Evolutionary conservation across 495 filamentous ascomycete species (phyloP), one percentile per base, ranked within the genome.

Genomic region (Hypomontagnella submonticulosa): DNA sequence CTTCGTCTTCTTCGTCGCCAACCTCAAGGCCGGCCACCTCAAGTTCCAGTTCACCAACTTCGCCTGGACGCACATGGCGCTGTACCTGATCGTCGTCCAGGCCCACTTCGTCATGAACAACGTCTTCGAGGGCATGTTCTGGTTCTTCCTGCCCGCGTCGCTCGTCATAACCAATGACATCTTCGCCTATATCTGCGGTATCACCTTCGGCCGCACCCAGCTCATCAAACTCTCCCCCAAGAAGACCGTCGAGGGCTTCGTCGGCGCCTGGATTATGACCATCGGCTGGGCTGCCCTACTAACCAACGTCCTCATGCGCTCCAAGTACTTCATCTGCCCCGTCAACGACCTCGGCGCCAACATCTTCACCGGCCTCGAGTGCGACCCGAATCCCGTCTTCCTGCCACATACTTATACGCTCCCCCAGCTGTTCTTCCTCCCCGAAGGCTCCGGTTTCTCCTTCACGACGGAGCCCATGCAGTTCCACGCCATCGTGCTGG

Each of bases 71-170:
- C 96, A 99, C 76, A 97, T 99, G 92, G 96, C 96, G 1, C 85
- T 99, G 30, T 97, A 97, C 81, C 80, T 99, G 71, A 97, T 99
- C 67, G 93, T 97, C 19, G 92, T 97, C 10, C 96, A 99, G 75
- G 92, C 96, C 18, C 96, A 99, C 77, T 99, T 99, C 73, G 92
- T 99, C 76, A 97, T 99, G 90, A 98, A 99, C 83, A 99, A 98
- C 78, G 89, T 98, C 61, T 94, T 99, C 75, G 96, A 99, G 80
- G 96, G 96, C 77, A 92, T 99, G 92, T 95, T 99, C 75, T 99
- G 96, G 96, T 98, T 99, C 84, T 97, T 99, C 85, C 82, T 99
- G 43, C 96, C 96, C 1, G 93, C 92, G 2, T 89, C 91, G 23
- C 84, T 99, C 55, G 96, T 99, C 69, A 97, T 98, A 71, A 97